A percentile compares a stretch with the other conserved stretches of the same genome.
Conservation (phyloP, 306 rosid genomes). For the Mucuna pruriens region DNA sequence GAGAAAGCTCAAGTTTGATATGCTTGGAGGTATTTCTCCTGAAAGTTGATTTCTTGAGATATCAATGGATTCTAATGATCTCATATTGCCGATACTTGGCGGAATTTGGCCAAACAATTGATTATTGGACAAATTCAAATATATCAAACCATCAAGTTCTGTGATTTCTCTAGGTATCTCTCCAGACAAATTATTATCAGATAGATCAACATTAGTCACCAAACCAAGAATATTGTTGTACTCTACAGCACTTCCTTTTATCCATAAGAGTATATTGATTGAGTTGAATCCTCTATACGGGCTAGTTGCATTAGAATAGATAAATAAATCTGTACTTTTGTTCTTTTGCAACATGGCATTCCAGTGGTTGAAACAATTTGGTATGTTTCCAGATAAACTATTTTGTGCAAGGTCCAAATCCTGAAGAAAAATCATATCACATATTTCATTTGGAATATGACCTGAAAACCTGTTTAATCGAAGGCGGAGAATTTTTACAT, state of each 20-base stretch:
- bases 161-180: background rate
- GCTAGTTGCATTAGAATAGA: background rate
- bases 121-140: conserved; percentile 40
- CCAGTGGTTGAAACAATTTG: conserved; percentile 34
- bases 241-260: background rate
- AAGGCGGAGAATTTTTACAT: background rate
- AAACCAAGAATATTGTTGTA: background rate
- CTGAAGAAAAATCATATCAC: background rate
- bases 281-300: too few relatives aligned
- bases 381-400: conserved; percentile 14
- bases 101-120: conserved; percentile 42
- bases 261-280: background rate
- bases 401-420: conserved; percentile 40
- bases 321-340: background rate
- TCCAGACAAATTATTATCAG: background rate
- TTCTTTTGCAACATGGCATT: conserved; percentile 20
- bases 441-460: background rate
- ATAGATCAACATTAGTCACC: background rate
- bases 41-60: conserved; percentile 41
- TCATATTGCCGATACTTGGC: conserved; percentile 21
- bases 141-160: background rate
- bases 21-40: conserved; percentile 37
- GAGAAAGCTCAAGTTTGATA: conserved; percentile 30
- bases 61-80: conserved; percentile 19
- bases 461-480: background rate